Evolutionary conservation across 2,329 filamentous ascomycete genomes (phyloP).

Genomic region (Colletotrichum sp.): DNA sequence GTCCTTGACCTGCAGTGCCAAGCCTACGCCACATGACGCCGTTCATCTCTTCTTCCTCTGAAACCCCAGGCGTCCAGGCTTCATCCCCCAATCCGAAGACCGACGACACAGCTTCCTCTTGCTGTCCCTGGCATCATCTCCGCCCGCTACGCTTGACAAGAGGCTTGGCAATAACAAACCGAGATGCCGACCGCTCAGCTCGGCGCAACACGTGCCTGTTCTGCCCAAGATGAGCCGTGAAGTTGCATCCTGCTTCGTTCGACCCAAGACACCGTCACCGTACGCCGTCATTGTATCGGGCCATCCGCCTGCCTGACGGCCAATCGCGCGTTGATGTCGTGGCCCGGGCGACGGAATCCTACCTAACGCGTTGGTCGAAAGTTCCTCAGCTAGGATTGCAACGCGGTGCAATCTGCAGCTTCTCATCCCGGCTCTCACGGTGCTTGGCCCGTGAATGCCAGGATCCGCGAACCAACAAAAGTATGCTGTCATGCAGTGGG

Average conservation of each 20-base stretch:
- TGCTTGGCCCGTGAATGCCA: slow-evolving; percentile 3
- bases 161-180: slow-evolving; percentile 7
- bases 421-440: neutral
- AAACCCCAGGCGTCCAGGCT: slow-evolving; percentile 10
- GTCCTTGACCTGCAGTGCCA: slow-evolving; percentile 18
- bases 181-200: neutral
- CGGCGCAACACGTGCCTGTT: slow-evolving; percentile 12
- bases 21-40: slow-evolving; percentile 16
- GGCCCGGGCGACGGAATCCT: slow-evolving; percentile 5
- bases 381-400: neutral
- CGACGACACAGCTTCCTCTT: slow-evolving; percentile 3
- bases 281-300: slow-evolving; percentile 11
- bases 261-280: slow-evolving; percentile 2
- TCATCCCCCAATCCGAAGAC: slow-evolving; percentile 9
- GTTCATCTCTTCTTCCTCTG: slow-evolving; percentile 4
- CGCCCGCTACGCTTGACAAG: slow-evolving; percentile 5
- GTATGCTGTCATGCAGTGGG: slow-evolving; percentile 2
- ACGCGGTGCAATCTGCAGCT: neutral
- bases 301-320: neutral
- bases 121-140: slow-evolving; percentile 14
- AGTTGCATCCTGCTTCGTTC: slow-evolving; percentile 6
- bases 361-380: slow-evolving; percentile 8
- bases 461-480: slow-evolving; percentile 4
- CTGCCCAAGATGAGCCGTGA: slow-evolving; percentile 12
- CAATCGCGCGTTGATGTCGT: neutral